phyloP scores from a whole-genome alignment of 192 early-diverging fungal species.

The Linnemannia hyalina region DNA sequence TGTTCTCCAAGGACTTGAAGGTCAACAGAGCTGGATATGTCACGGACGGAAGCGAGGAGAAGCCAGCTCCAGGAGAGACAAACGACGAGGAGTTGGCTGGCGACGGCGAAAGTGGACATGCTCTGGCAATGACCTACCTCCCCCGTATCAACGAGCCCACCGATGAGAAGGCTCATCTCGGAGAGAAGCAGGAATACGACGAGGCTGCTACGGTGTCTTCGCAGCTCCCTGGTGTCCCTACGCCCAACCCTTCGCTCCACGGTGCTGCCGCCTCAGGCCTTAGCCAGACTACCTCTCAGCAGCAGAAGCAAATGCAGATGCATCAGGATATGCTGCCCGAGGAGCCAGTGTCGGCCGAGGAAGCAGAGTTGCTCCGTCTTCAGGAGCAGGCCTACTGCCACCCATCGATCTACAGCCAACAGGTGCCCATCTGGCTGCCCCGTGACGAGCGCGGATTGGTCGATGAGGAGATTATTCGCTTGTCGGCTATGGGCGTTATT shows the following conservation, averaged over 20 bases:
- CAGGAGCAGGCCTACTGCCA: constrained; percentile 53
- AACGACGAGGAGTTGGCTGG: constrained; percentile 21
- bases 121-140: neutral
- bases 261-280: constrained; percentile 9
- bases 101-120: neutral
- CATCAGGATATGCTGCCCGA: neutral
- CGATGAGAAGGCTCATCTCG: constrained; percentile 14
- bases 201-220: constrained; percentile 36
- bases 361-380: constrained; percentile 16
- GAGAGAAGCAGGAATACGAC: constrained; percentile 43
- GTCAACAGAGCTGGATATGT: constrained; percentile 29
- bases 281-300: constrained; percentile 2
- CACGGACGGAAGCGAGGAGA: neutral
- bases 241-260: constrained; percentile 31
- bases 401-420: constrained; percentile 29
- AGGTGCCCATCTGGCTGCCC: constrained; percentile 47
- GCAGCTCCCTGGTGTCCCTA: constrained; percentile 38
- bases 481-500: constrained; percentile 16
- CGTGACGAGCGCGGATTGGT: constrained; percentile 37
- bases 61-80: neutral
- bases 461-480: constrained; percentile 13
- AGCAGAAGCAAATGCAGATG: neutral
- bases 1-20: constrained; percentile 48
- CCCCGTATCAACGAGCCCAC: neutral
- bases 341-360: neutral